These are phyloP conservation scores for Exophiala calicioides DNA, from an alignment of 2,329 filamentous ascomycete species.

Conservation along the genomic window DNA sequence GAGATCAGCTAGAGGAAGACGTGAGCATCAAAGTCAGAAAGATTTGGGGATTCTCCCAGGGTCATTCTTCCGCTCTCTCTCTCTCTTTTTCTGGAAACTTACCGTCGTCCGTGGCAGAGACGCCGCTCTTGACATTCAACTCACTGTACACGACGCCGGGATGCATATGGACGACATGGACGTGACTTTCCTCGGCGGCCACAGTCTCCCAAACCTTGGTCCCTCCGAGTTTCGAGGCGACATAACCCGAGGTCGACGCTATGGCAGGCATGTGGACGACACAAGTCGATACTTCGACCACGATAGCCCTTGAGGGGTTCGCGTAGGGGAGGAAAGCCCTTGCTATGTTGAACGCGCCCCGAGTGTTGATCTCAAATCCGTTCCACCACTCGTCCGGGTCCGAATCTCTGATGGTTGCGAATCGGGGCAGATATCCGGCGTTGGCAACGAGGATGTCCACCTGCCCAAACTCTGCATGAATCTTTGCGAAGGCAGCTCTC, in stretches of 20 bases:
- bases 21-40: too few relatives aligned
- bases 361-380: constrained; percentile 9
- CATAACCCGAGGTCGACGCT: constrained; percentile 35
- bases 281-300: constrained; percentile 4
- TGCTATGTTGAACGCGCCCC: constrained; percentile 1
- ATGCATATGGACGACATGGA: constrained; percentile 47
- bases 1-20: constrained; percentile 36
- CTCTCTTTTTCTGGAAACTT: too few relatives aligned
- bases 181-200: constrained; percentile 41
- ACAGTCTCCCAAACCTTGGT: constrained; percentile 46
- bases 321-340: constrained; percentile 3
- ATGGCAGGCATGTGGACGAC: constrained; percentile 4
- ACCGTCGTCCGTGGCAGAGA: constrained; percentile 2
- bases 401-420: background rate
- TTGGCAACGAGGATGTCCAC: constrained; percentile 9
- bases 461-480: background rate
- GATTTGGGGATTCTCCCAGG: too few relatives aligned
- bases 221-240: constrained; percentile 44
- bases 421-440: background rate
- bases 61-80: too few relatives aligned
- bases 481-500: background rate
- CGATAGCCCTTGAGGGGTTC: background rate
- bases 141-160: constrained; percentile 37
- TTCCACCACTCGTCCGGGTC: constrained; percentile 3
- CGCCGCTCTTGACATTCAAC: background rate